Percentiles rank a stretch among this genome's conserved stretches.
These are phyloP conservation scores for Globisporangium carolinianum DNA, from an alignment of 352 stramenopile genomes.

Conservation along the genomic window DNA sequence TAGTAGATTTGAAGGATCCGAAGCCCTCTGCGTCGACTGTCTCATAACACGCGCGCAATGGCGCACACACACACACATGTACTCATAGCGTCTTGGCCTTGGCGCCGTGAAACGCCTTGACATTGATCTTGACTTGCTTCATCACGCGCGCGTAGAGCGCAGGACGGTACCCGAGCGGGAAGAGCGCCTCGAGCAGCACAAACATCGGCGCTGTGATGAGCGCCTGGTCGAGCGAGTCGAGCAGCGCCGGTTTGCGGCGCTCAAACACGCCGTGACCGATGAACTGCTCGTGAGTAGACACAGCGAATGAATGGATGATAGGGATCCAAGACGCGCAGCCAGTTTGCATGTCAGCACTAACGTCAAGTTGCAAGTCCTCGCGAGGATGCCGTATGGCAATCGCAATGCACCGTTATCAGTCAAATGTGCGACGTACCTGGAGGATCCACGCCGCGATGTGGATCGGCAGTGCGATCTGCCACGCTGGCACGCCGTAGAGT, in stretches of 20 bases:
- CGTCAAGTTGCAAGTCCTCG: too few relatives aligned
- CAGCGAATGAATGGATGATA: neutral
- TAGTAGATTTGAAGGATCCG: too few relatives aligned
- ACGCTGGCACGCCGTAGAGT: slow-evolving; percentile 20
- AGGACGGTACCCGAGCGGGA: slow-evolving; percentile 53
- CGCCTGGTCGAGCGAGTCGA: slow-evolving; percentile 82
- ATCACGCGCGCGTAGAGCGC: slow-evolving; percentile 29
- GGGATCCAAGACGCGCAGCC: too few relatives aligned
- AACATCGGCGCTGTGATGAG: slow-evolving; percentile 82
- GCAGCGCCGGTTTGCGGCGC: slow-evolving; percentile 69
- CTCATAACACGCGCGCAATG: too few relatives aligned
- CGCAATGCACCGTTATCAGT: too few relatives aligned
- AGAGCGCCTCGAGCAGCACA: slow-evolving; percentile 75
- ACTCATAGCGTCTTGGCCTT: neutral
- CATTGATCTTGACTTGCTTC: slow-evolving; percentile 33
- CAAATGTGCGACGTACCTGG: slow-evolving; percentile 11
- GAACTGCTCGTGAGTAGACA: slow-evolving; percentile 34
- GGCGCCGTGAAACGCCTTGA: slow-evolving; percentile 25
- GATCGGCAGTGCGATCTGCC: slow-evolving; percentile 26
- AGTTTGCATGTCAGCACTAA: too few relatives aligned
- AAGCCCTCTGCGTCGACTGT: too few relatives aligned
- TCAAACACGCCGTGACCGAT: slow-evolving; percentile 85
- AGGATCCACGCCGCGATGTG: slow-evolving; percentile 43
- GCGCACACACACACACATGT: too few relatives aligned
- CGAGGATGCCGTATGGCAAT: too few relatives aligned